A percentile compares a stretch with the other conserved stretches of the same genome.
phyloP scores from a whole-genome alignment of 73 alveolate genomes.

The Paraurostyla sp. region DNA sequence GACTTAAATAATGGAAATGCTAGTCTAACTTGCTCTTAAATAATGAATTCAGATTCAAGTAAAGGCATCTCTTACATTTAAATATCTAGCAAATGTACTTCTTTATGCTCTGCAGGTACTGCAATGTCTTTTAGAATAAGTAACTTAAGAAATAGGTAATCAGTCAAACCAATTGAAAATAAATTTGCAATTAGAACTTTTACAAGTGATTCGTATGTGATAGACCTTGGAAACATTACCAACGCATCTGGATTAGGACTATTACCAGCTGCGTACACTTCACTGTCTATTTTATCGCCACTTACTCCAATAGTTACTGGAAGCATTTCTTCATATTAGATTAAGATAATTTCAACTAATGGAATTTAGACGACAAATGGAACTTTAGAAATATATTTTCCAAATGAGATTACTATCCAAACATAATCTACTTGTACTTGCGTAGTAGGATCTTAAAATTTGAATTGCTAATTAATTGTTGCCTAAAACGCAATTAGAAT shows the following conservation, averaged over 20 bases:
- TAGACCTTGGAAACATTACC: not conserved
- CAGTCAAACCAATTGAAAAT: not conserved
- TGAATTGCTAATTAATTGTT: not conserved
- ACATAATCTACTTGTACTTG: not conserved
- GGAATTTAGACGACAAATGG: not conserved
- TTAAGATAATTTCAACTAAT: not conserved
- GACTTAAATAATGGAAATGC: not conserved
- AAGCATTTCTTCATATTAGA: not conserved
- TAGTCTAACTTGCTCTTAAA: not conserved
- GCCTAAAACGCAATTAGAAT: not conserved
- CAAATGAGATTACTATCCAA: slow-evolving; percentile 3
- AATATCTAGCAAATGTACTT: not conserved
- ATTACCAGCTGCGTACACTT: not conserved
- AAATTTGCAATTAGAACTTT: not conserved
- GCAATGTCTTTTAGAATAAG: not conserved
- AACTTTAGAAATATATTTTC: not conserved
- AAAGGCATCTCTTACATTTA: not conserved
- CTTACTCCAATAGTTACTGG: not conserved
- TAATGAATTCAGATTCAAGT: not conserved
- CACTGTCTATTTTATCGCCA: not conserved
- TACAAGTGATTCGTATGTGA: not conserved
- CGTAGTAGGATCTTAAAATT: not conserved
- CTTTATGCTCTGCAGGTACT: not conserved
- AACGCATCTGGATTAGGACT: not conserved
- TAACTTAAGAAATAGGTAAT: not conserved